Evolutionary conservation across 2,329 filamentous ascomycete genomes (phyloP).

Genomic region (Clonostachys sp.): DNA sequence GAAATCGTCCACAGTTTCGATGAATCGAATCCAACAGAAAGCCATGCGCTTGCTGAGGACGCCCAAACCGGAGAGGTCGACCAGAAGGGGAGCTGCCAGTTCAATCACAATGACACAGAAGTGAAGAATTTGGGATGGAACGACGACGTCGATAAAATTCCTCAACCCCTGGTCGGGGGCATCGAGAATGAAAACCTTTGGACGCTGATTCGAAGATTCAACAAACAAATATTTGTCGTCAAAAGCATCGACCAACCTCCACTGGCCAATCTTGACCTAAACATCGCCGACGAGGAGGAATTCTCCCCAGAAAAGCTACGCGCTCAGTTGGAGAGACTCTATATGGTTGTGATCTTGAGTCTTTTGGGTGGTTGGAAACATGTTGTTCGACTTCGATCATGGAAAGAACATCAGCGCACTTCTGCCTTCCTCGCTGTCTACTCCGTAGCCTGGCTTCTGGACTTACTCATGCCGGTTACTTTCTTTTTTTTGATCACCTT

Average conservation of each 20-base stretch:
- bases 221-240: conserved; percentile 66
- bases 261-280: conserved; percentile 70
- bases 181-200: conserved; percentile 70
- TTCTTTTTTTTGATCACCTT: conserved; percentile 57
- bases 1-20: conserved; percentile 17
- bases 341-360: conserved; percentile 72
- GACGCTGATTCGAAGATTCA: conserved; percentile 67
- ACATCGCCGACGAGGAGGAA: conserved; percentile 76
- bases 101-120: conserved; percentile 44
- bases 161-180: conserved; percentile 59
- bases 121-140: conserved; percentile 69
- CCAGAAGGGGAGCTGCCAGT: conserved; percentile 37
- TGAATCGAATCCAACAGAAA: conserved; percentile 23
- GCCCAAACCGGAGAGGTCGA: conserved; percentile 4
- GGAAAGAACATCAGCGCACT: conserved; percentile 69
- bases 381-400: conserved; percentile 70
- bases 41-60: conserved; percentile 27
- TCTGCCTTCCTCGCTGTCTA: conserved; percentile 55
- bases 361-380: conserved; percentile 68
- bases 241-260: conserved; percentile 50
- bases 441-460: conserved; percentile 63
- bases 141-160: conserved; percentile 45
- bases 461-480: conserved; percentile 63
- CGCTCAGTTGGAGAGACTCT: conserved; percentile 72
- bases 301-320: conserved; percentile 82